Percentiles rank a stretch among this genome's conserved stretches.
These are phyloP conservation scores for Austroboletus festivus DNA, from an alignment of 768 basidiomycete genomes.

Conservation along the genomic window DNA sequence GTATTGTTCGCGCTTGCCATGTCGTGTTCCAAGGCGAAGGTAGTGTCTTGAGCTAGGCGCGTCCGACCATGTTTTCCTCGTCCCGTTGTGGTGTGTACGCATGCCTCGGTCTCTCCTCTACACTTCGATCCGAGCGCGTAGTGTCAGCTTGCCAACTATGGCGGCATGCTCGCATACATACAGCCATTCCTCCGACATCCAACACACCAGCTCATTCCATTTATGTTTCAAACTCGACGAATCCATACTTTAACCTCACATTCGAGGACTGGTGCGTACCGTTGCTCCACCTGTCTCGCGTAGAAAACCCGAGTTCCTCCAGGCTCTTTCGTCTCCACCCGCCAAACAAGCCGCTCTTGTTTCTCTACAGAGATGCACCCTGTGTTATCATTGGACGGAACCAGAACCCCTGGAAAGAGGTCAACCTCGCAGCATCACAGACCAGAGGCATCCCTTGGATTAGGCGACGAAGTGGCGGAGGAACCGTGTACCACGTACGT, in stretches of 20 bases:
- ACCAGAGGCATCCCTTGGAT: slow-evolving; percentile 66
- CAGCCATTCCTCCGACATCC: slow-evolving; percentile 15
- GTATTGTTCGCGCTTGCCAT: neutral
- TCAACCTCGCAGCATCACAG: slow-evolving; percentile 65
- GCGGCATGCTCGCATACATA: slow-evolving; percentile 10
- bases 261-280: slow-evolving; percentile 80
- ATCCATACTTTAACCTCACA: slow-evolving; percentile 88
- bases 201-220: slow-evolving; percentile 47
- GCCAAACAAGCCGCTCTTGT: slow-evolving; percentile 64
- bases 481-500: slow-evolving; percentile 93
- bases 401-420: slow-evolving; percentile 98
- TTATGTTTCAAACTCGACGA: slow-evolving; percentile 70
- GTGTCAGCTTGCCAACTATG: neutral
- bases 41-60: too few relatives aligned
- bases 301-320: slow-evolving; percentile 9
- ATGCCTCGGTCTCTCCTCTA: neutral
- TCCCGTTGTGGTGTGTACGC: slow-evolving; percentile 30
- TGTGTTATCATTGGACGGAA: slow-evolving; percentile 94
- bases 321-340: slow-evolving; percentile 82
- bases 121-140: neutral
- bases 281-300: slow-evolving; percentile 20
- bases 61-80: slow-evolving; percentile 26
- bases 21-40: too few relatives aligned
- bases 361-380: slow-evolving; percentile 83
- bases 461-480: slow-evolving; percentile 86